These are phyloP conservation scores for Rhizophora apiculata DNA, from an alignment of 345 rosid species.

Conservation along the genomic window DNA sequence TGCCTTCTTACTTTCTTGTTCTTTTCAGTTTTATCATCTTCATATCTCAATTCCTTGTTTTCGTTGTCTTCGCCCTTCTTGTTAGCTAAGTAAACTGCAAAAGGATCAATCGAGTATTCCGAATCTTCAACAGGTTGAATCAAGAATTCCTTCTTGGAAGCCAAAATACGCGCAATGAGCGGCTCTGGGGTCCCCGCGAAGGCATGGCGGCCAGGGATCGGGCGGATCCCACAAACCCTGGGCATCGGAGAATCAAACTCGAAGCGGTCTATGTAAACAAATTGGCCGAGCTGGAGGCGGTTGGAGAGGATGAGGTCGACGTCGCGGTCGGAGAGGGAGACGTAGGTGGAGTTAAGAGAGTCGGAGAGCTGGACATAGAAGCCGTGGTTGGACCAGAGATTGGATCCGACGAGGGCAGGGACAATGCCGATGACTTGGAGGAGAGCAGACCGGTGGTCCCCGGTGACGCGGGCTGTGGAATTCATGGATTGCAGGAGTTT, in stretches of 20 bases:
- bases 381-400: conserved; percentile 91
- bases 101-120: conserved; percentile 68
- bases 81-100: conserved; percentile 66
- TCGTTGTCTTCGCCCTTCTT: conserved; percentile 22
- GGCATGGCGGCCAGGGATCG: conserved; percentile 86
- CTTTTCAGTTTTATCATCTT: conserved; percentile 24
- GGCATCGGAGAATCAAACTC: conserved; percentile 80
- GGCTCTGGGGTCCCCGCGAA: conserved; percentile 84
- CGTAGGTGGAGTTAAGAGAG: conserved; percentile 90
- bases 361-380: conserved; percentile 95
- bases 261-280: conserved; percentile 81
- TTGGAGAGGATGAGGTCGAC: conserved; percentile 85
- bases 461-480: conserved; percentile 70
- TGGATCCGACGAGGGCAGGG: conserved; percentile 87
- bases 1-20: conserved; percentile 27
- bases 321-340: conserved; percentile 91
- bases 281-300: conserved; percentile 95
- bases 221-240: conserved; percentile 68
- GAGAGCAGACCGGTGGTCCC: conserved; percentile 92
- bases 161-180: conserved; percentile 66
- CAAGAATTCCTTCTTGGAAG: conserved; percentile 70
- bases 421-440: conserved; percentile 90
- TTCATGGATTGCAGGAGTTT: conserved; percentile 91
- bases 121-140: conserved; percentile 81
- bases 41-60: conserved; percentile 15